Base-by-base conservation (phyloP, 345 rosid species). In the Hibiscus mutabilis region DNA sequence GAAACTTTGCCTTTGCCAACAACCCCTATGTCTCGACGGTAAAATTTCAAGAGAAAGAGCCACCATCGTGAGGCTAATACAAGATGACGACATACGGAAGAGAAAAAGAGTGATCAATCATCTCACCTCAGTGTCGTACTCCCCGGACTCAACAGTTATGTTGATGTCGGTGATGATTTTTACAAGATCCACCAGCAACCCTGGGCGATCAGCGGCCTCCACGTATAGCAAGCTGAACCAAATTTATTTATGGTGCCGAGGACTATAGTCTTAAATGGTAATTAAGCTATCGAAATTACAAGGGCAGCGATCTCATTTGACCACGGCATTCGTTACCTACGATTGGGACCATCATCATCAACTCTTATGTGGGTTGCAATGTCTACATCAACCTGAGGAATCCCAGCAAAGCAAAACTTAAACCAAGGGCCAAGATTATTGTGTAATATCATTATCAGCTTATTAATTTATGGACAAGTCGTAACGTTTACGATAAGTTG, bases 191-290 rank as follows among this genome's bases (percentile, higher is more conserved):
- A 94, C 92, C 76, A 94, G 75, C 27, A 94, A 84, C 56, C 98
- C 98, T 8, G 98, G 97, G 52, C 93, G 93, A 79, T 94, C 98
- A 14, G 89, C 96, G 0, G 96, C 73, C 86, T 94, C 98, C 81
- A 94, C 91, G 59, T 37, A 81, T 29, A 94, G 91, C 86, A 94
- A 83, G 86, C 98, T 94, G 85, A 71, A 66, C 68, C 6, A 44
- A 18, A 22, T 64, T 27, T 33, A 15, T 52, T 57, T 40, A 10
- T 40, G 44, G 44, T 40, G 44, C 44, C 10, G 10, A 40, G 44
- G 44, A 40, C 44, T n/a, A n/a, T n/a, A n/a, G n/a, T n/a, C n/a
- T n/a, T n/a, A n/a, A n/a, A n/a, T n/a, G n/a, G n/a, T n/a, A n/a
- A n/a, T n/a, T n/a, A n/a, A n/a, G n/a, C n/a, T n/a, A n/a, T n/a